Evolutionary conservation across 2,329 filamentous ascomycete species (phyloP).

Genomic region (Neofusicoccum ribis): DNA sequence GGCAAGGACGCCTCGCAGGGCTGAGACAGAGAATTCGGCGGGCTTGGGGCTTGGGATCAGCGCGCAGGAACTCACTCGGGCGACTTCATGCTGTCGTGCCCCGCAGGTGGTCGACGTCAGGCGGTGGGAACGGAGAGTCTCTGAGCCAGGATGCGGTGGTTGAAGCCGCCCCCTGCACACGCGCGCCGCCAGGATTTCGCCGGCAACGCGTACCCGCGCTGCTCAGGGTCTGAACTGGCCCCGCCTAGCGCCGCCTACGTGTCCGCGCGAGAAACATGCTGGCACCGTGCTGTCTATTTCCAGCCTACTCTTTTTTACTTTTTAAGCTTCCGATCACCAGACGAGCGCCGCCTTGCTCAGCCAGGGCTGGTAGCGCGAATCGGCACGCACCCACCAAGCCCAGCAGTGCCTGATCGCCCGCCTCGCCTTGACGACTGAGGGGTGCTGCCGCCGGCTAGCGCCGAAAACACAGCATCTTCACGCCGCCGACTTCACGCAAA

Average conservation of each 20-base stretch:
- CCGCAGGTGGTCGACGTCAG: constrained; percentile 14
- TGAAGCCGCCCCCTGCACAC: neutral
- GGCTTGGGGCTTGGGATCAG: neutral
- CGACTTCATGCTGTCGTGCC: constrained; percentile 9
- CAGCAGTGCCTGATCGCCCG: constrained; percentile 9
- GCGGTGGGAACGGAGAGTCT: constrained; percentile 7
- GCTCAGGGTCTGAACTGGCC: constrained; percentile 6
- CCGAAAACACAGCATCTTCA: too few species aligned
- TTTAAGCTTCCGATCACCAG: constrained; percentile 5
- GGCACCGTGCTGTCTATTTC: neutral
- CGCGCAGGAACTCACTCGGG: neutral
- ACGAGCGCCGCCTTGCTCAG: neutral
- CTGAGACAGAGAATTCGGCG: constrained; percentile 1
- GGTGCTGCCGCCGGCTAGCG: too few species aligned
- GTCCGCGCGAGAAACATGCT: neutral
- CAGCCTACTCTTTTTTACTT: neutral
- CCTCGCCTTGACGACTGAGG: neutral
- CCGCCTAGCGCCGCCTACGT: constrained; percentile 2
- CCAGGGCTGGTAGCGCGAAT: neutral
- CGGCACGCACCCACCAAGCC: neutral
- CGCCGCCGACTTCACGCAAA: too few species aligned
- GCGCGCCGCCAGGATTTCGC: neutral
- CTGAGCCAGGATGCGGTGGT: constrained; percentile 7
- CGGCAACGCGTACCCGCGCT: constrained; percentile 5
- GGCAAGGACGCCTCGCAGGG: constrained; percentile 7